Percentiles rank a stretch among this genome's conserved stretches.
Evolutionary conservation across 2,329 filamentous ascomycete species (phyloP).

Genomic region (Mycosphaerelloides madeirae): DNA sequence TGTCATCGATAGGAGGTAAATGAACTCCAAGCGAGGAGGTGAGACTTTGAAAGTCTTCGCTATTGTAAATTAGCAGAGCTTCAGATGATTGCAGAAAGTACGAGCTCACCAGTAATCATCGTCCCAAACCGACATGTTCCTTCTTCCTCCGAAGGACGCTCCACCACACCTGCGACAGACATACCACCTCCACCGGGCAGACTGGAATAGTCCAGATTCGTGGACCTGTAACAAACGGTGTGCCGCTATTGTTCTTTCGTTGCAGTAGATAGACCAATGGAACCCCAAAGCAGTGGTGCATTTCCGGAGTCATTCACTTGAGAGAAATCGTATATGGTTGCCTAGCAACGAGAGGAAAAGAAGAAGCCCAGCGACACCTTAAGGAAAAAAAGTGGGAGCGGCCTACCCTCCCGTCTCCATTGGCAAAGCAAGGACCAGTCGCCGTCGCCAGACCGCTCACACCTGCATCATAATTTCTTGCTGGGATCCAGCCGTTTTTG

Average conservation of each 20-base stretch:
- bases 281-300: not conserved
- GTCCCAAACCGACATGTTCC: not conserved
- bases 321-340: not conserved
- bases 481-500: not conserved
- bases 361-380: not conserved
- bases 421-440: not conserved
- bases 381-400: not conserved
- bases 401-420: not conserved
- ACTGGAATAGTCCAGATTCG: not conserved
- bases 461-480: too few species aligned
- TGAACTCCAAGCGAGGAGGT: slow-evolving; percentile 1
- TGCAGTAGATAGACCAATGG: slow-evolving; percentile 1
- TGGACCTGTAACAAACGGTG: not conserved
- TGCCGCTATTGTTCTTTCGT: not conserved
- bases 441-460: not conserved
- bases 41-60: not conserved
- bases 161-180: slow-evolving; percentile 1
- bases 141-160: not conserved
- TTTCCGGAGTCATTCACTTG: slow-evolving; percentile 3
- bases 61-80: not conserved
- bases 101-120: too few species aligned
- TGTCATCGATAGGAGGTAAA: not conserved
- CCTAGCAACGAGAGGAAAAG: slow-evolving; percentile 4
- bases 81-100: not conserved
- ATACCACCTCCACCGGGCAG: not conserved